Percentiles rank a stretch among this genome's conserved stretches.
These are phyloP conservation scores for Aspergillus sp. DNA, from an alignment of 2,329 filamentous ascomycete genomes.

Conservation along the genomic window DNA sequence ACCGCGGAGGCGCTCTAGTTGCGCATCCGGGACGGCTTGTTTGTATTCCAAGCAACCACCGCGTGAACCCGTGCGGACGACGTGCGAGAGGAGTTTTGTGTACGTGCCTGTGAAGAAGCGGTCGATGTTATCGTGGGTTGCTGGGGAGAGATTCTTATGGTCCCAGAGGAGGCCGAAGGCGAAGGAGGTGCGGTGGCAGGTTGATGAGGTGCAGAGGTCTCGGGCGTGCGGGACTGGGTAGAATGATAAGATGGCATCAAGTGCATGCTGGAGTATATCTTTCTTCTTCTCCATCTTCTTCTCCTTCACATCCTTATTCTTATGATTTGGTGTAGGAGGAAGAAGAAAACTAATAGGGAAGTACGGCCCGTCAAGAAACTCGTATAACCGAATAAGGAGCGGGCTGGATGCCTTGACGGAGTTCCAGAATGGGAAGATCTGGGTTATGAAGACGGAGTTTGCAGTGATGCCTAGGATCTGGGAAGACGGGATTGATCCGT, in stretches of 20 bases:
- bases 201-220: conserved; percentile 34
- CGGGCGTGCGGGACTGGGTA: conserved; percentile 29
- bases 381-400: conserved; percentile 7
- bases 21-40: not conserved
- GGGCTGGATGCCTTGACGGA: conserved; percentile 9
- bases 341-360: conserved; percentile 15
- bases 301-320: not conserved
- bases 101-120: conserved; percentile 30
- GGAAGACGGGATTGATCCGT: not conserved
- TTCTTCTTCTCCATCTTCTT: not conserved
- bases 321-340: no score
- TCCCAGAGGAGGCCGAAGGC: conserved; percentile 38
- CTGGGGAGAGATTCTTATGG: conserved; percentile 34
- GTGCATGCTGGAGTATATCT: conserved; percentile 14
- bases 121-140: conserved; percentile 30
- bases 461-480: conserved; percentile 20
- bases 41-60: conserved; percentile 4
- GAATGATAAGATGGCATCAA: conserved; percentile 29
- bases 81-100: conserved; percentile 29
- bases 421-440: conserved; percentile 20
- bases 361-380: conserved; percentile 14
- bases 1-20: conserved; percentile 9
- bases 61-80: conserved; percentile 23
- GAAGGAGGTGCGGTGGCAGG: conserved; percentile 34
- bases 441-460: conserved; percentile 24